Percentiles rank a stretch among this genome's conserved stretches.
phyloP scores from a whole-genome alignment of 1,284 basidiomycete species.

The Quambalaria eucalypti region DNA sequence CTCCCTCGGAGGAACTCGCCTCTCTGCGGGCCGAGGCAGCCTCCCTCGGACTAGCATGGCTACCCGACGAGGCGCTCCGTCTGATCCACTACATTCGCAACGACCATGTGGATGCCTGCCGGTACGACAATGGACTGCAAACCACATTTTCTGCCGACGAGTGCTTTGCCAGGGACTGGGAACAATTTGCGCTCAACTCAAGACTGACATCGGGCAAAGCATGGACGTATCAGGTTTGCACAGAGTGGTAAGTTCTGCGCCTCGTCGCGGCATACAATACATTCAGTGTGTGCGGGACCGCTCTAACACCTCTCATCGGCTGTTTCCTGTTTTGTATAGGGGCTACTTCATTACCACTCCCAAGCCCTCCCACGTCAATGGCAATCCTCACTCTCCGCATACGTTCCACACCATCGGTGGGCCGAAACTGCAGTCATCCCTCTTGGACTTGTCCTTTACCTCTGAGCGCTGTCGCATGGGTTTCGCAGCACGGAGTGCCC shows the following conservation, averaged over 20 bases:
- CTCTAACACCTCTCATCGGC: no score
- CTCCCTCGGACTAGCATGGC: neutral
- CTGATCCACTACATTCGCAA: conserved; percentile 14
- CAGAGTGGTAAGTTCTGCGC: no score
- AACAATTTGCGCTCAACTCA: conserved; percentile 56
- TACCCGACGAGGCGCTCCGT: conserved; percentile 1
- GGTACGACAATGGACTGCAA: neutral
- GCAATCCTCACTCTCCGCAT: conserved; percentile 2
- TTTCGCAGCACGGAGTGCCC: conserved; percentile 68
- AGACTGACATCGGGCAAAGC: conserved; percentile 67
- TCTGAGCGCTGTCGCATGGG: conserved; percentile 73
- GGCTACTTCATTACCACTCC: conserved; percentile 62
- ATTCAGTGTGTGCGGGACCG: no score
- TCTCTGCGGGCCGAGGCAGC: neutral
- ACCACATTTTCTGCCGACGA: conserved; percentile 20
- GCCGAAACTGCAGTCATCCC: conserved; percentile 63
- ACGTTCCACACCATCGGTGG: conserved; percentile 13
- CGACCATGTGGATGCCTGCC: conserved; percentile 21
- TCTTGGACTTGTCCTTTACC: conserved; percentile 66
- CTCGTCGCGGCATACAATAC: no score
- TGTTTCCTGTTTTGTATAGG: conserved; percentile 65
- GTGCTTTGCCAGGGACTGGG: conserved; percentile 70
- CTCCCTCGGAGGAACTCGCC: conserved; percentile 1
- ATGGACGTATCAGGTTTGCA: conserved; percentile 69
- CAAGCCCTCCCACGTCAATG: conserved; percentile 10